phyloP scores from a whole-genome alignment of 208 protist genomes.

The Porcisia deanei region DNA sequence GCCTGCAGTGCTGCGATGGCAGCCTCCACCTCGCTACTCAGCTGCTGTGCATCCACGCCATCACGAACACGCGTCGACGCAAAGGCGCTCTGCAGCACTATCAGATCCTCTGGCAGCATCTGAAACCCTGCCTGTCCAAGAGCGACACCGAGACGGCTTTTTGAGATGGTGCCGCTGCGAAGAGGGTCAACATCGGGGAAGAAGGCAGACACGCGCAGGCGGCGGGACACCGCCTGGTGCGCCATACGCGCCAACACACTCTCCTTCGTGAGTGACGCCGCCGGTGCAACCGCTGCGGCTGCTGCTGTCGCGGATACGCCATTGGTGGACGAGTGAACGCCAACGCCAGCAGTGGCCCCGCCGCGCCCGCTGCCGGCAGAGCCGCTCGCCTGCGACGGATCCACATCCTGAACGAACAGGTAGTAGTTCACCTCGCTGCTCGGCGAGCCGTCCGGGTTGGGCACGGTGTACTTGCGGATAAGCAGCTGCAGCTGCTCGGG shows the following conservation, averaged over 20 bases:
- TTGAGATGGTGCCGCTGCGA: constrained; percentile 56
- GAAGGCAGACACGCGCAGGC: constrained; percentile 69
- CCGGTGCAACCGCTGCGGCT: background rate
- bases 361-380: background rate
- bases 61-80: constrained; percentile 23
- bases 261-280: constrained; percentile 13
- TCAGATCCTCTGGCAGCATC: constrained; percentile 43
- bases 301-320: background rate
- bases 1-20: constrained; percentile 5
- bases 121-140: constrained; percentile 68
- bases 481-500: constrained; percentile 77
- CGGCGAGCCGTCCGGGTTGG: constrained; percentile 53
- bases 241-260: constrained; percentile 58
- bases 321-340: background rate
- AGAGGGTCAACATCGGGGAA: constrained; percentile 87
- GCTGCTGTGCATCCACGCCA: constrained; percentile 42
- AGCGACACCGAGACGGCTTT: constrained; percentile 59
- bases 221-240: constrained; percentile 48
- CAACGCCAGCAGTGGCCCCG: background rate
- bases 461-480: constrained; percentile 76
- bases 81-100: constrained; percentile 51
- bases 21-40: constrained; percentile 46
- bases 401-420: constrained; percentile 87
- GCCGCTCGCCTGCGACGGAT: constrained; percentile 41
- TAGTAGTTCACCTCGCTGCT: constrained; percentile 89